phyloP scores from a whole-genome alignment of 495 filamentous ascomycete species.

The Penicillium malachiteum region DNA sequence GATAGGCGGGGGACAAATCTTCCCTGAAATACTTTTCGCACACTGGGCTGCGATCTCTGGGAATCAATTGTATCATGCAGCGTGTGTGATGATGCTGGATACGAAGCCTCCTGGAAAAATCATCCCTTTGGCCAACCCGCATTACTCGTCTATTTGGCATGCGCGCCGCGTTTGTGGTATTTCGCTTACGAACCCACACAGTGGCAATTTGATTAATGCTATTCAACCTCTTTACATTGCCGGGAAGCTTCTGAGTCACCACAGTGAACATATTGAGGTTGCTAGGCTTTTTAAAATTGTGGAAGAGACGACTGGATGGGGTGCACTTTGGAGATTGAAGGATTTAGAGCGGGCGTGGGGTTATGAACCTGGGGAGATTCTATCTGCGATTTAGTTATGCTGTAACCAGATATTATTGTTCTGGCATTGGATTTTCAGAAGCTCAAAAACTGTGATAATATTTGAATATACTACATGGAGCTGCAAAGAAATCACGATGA shows the following conservation, averaged over 20 bases:
- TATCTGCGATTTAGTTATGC: conserved; percentile 17
- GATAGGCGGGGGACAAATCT: conserved; percentile 24
- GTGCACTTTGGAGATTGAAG: conserved; percentile 34
- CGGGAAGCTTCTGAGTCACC: conserved; percentile 39
- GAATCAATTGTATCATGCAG: conserved; percentile 45
- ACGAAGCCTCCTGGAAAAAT: conserved; percentile 27
- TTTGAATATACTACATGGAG: too few species aligned
- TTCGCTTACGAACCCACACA: conserved; percentile 42
- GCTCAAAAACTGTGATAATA: too few species aligned
- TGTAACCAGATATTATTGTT: too few species aligned
- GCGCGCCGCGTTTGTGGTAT: conserved; percentile 46
- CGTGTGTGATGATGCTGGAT: conserved; percentile 39
- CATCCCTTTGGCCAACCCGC: conserved; percentile 18
- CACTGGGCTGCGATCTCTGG: conserved; percentile 43
- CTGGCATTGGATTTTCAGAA: too few species aligned
- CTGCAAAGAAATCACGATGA: too few species aligned
- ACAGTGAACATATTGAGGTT: conserved; percentile 38
- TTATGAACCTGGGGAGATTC: conserved; percentile 30
- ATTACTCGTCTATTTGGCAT: conserved; percentile 37
- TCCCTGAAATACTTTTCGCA: conserved; percentile 39
- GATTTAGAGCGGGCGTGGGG: conserved; percentile 44
- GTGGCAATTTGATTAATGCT: conserved; percentile 44
- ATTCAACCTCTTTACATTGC: conserved; percentile 49
- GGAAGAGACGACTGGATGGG: conserved; percentile 42
- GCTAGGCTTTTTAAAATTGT: conserved; percentile 35